Base-by-base conservation (phyloP, 495 filamentous ascomycete species). In the Aspergillus bridgeri region DNA sequence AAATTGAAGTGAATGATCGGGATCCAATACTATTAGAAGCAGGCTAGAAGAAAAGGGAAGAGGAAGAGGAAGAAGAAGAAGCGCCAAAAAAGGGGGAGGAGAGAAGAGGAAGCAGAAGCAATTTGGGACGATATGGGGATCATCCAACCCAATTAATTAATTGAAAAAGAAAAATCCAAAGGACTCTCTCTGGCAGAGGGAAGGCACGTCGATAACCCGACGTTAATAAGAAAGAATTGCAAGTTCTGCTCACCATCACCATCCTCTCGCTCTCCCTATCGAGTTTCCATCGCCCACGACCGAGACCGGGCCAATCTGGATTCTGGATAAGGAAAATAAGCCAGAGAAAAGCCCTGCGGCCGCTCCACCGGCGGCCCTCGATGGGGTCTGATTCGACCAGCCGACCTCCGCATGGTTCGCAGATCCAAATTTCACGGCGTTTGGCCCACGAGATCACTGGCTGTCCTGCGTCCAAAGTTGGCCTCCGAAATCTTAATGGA, bases 341-440 rank as follows among this genome's bases (percentile, higher is more conserved):
- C n/a, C n/a, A n/a, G n/a, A n/a, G 27, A 29, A 29, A 29, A 29
- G 6, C 9, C 17, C 15, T 2, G 1, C 38, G 44, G 51, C 23
- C 48, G 53, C 42, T 18, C n/a, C 59, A 59, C 46, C 63, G 33
- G 2, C 33, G 33, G 8, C 33, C 33, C 33, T 13, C 33, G 33
- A 38, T 38, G 13, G 11, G 60, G 62, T 57, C 55, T 46, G 29
- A 58, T 61, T 49, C 46, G 46, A 43, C 51, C 51, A 19, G 19
- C 44, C 52, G 4, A 33, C 65, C 62, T 60, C 62, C 62, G 53
- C 62, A 63, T 54, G 38, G 62, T 67, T 68, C 62, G 65, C 65
- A 68, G 62, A 65, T 68, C 65, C 60, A 65, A 65, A 65, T 68
- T 63, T 65, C 57, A 60, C 24, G 22, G 29, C 20, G 11, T 15